phyloP scores from a whole-genome alignment of 495 filamentous ascomycete genomes.

The Sordaria brevicollis region DNA sequence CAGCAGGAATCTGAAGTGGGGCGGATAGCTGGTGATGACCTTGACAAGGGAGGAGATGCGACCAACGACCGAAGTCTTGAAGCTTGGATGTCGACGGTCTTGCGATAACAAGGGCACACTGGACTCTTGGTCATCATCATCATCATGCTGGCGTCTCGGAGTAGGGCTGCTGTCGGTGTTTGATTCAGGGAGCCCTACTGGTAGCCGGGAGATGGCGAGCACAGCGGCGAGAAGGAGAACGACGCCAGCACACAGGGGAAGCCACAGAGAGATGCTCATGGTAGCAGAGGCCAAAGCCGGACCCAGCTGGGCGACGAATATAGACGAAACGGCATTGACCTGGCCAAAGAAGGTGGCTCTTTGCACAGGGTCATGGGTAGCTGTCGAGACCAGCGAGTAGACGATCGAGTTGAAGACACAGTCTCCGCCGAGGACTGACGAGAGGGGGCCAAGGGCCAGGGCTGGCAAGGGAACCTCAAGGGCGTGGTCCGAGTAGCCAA shows the following conservation, averaged over 20 bases:
- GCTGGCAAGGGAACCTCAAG: constrained; percentile 27
- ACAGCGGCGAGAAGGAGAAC: constrained; percentile 25
- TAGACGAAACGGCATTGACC: constrained; percentile 30
- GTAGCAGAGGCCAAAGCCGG: constrained; percentile 32
- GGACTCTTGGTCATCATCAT: constrained; percentile 16
- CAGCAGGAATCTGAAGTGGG: constrained; percentile 27
- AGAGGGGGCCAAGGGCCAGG: constrained; percentile 23
- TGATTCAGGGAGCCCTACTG: neutral
- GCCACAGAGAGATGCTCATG: constrained; percentile 28
- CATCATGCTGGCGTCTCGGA: neutral
- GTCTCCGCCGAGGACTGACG: constrained; percentile 34
- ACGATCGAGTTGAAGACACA: constrained; percentile 38
- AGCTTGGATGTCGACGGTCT: neutral
- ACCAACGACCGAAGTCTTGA: constrained; percentile 4
- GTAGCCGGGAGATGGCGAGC: constrained; percentile 19
- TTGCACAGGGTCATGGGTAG: constrained; percentile 26
- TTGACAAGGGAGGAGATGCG: constrained; percentile 16
- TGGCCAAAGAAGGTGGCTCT: constrained; percentile 37
- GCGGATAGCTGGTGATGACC: constrained; percentile 17
- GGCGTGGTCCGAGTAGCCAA: constrained; percentile 28
- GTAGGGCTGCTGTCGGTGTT: neutral
- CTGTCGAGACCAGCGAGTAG: constrained; percentile 29
- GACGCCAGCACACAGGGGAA: constrained; percentile 32
- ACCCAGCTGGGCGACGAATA: constrained; percentile 28
- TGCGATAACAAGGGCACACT: neutral